A percentile compares a stretch with the other conserved stretches of the same genome.
Conservation (phyloP, 225 moss, liverwort and hornwort genomes). For the Physcomitrellopsis africana region DNA sequence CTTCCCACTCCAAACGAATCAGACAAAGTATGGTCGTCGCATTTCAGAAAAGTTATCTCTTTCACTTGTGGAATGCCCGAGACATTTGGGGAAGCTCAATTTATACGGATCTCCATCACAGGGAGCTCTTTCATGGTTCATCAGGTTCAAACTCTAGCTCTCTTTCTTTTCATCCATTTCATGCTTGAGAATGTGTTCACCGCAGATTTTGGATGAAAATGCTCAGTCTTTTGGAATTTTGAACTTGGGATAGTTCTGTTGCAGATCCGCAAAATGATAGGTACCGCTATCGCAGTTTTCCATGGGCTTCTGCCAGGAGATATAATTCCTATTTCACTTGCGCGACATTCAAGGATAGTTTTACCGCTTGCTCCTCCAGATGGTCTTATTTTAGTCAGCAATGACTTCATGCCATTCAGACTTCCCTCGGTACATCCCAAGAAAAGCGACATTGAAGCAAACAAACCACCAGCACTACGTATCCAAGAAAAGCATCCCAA, state of each 20-base stretch:
- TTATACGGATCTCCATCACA: conserved; percentile 81
- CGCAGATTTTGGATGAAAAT: background rate
- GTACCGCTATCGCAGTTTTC: conserved; percentile 80
- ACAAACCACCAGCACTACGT: conserved; percentile 43
- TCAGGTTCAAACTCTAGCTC: conserved; percentile 60
- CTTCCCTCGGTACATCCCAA: conserved; percentile 59
- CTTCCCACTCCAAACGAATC: conserved; percentile 66
- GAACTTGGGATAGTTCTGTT: conserved; percentile 26
- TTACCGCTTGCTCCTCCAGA: conserved; percentile 90
- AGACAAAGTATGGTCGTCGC: conserved; percentile 86
- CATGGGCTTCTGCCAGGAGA: conserved; percentile 68
- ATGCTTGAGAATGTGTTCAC: background rate
- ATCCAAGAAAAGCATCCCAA: conserved; percentile 61
- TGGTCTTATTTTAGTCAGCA: conserved; percentile 75
- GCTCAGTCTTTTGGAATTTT: conserved; percentile 4
- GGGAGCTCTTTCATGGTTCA: conserved; percentile 98
- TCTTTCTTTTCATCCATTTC: background rate
- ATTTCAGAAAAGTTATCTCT: conserved; percentile 78
- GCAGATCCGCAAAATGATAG: conserved; percentile 98
- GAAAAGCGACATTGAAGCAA: conserved; percentile 53
- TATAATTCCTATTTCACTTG: conserved; percentile 75
- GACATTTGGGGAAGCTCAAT: conserved; percentile 49
- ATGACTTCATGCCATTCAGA: conserved; percentile 79
- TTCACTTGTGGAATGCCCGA: conserved; percentile 74
- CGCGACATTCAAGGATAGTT: conserved; percentile 79